Conservation (phyloP, 2,329 filamentous ascomycete genomes). For the Penicillium brasilianum region DNA sequence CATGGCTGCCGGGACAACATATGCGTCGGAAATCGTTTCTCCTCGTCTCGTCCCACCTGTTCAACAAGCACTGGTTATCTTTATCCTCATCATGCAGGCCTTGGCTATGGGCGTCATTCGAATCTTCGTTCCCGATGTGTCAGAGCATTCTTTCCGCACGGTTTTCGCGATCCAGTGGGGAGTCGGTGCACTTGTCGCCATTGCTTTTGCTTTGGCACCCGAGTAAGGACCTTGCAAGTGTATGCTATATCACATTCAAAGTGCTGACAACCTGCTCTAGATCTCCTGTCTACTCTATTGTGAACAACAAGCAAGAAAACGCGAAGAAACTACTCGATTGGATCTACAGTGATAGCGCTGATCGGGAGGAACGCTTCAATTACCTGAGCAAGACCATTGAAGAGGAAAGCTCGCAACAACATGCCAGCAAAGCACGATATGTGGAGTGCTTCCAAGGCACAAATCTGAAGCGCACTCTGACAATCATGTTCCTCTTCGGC, state of each 20-base stretch:
- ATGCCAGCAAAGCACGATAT: slow-evolving; percentile 14
- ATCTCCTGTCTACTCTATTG: slow-evolving; percentile 10
- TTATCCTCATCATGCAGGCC: slow-evolving; percentile 26
- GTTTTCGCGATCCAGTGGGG: slow-evolving; percentile 29
- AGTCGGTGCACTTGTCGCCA: slow-evolving; percentile 18
- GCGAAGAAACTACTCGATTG: slow-evolving; percentile 17
- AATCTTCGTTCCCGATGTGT: slow-evolving; percentile 22
- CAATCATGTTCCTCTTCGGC: slow-evolving; percentile 22
- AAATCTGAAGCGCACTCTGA: slow-evolving; percentile 24
- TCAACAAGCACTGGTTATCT: slow-evolving; percentile 23
- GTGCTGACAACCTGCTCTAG: neutral
- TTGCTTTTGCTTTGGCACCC: slow-evolving; percentile 20
- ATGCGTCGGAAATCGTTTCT: slow-evolving; percentile 23
- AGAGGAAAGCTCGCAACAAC: slow-evolving; percentile 16
- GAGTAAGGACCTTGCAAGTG: slow-evolving; percentile 12
- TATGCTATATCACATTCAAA: neutral
- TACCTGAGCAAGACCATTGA: slow-evolving; percentile 20
- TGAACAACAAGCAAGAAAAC: slow-evolving; percentile 9
- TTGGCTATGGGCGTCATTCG: slow-evolving; percentile 25
- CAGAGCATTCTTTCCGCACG: slow-evolving; percentile 20
- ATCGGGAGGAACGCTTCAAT: slow-evolving; percentile 15
- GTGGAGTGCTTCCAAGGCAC: slow-evolving; percentile 21
- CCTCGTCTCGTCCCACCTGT: slow-evolving; percentile 19
- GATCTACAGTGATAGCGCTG: slow-evolving; percentile 16
- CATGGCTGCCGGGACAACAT: slow-evolving; percentile 28